These are phyloP conservation scores for Geotrichum ghanense DNA, from an alignment of 805 yeast genomes.

Conservation along the genomic window DNA sequence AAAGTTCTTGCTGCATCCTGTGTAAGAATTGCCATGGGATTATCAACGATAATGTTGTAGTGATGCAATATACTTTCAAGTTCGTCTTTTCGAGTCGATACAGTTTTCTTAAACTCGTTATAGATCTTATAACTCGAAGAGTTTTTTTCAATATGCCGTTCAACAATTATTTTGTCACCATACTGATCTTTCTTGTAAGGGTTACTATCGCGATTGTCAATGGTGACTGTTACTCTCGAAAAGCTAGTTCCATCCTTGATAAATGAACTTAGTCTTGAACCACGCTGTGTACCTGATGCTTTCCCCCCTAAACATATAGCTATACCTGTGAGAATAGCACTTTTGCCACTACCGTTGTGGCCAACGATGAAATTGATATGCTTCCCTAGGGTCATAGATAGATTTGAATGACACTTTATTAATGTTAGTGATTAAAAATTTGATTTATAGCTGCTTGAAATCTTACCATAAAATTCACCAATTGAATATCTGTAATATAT, in stretches of 20 bases:
- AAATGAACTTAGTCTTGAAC: conserved; percentile 53
- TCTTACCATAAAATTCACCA: neutral
- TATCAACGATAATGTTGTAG: conserved; percentile 71
- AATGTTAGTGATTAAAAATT: neutral
- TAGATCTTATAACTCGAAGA: conserved; percentile 42
- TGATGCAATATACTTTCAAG: conserved; percentile 57
- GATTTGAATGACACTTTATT: conserved; percentile 57
- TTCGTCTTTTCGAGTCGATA: conserved; percentile 52
- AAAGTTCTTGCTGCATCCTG: conserved; percentile 93
- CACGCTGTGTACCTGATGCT: conserved; percentile 81
- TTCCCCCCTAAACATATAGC: conserved; percentile 82
- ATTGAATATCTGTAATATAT: neutral
- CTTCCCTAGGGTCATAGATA: conserved; percentile 65
- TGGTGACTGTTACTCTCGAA: conserved; percentile 49
- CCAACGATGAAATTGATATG: conserved; percentile 81
- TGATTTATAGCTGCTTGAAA: neutral
- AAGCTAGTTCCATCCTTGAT: conserved; percentile 65
- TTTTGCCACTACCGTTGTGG: conserved; percentile 83
- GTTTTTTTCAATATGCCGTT: conserved; percentile 47
- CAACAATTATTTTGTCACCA: conserved; percentile 62
- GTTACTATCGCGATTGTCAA: conserved; percentile 40
- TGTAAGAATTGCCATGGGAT: conserved; percentile 84
- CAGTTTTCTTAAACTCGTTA: conserved; percentile 37
- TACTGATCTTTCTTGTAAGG: conserved; percentile 54
- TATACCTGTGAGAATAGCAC: conserved; percentile 79